Percentiles rank a stretch among this genome's conserved stretches.
phyloP scores from a whole-genome alignment of 2,329 filamentous ascomycete genomes.

The Herpomyces periplanetae region DNA sequence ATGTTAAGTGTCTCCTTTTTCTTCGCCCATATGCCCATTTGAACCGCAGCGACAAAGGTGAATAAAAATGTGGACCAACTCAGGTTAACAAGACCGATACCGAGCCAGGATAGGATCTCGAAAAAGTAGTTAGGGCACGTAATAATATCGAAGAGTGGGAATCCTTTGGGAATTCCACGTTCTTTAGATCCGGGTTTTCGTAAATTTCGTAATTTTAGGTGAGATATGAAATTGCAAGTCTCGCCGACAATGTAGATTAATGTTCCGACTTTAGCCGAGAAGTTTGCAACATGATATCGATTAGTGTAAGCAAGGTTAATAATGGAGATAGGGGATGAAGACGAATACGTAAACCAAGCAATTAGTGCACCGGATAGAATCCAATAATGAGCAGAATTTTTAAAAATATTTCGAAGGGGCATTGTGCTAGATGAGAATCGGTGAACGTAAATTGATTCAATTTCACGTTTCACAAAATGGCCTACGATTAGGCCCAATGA shows the following conservation, averaged over 20 bases:
- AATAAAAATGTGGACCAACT: slow-evolving; percentile 44
- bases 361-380: slow-evolving; percentile 34
- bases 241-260: slow-evolving; percentile 33
- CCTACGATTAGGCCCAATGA: slow-evolving; percentile 29
- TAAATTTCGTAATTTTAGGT: slow-evolving; percentile 35
- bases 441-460: slow-evolving; percentile 75
- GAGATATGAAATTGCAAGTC: slow-evolving; percentile 35
- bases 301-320: slow-evolving; percentile 22
- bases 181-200: slow-evolving; percentile 43
- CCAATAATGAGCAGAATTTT: slow-evolving; percentile 91
- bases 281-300: too few species aligned
- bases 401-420: slow-evolving; percentile 62
- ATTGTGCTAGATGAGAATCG: slow-evolving; percentile 82
- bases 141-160: slow-evolving; percentile 21
- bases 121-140: slow-evolving; percentile 96
- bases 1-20: slow-evolving; percentile 76
- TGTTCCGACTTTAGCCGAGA: too few species aligned
- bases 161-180: slow-evolving; percentile 51
- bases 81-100: slow-evolving; percentile 36
- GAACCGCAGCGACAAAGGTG: slow-evolving; percentile 23
- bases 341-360: slow-evolving; percentile 42
- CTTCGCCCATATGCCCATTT: slow-evolving; percentile 57
- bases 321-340: slow-evolving; percentile 17
- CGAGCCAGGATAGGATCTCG: slow-evolving; percentile 51
- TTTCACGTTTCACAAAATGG: slow-evolving; percentile 80